Percentiles rank a stretch among this genome's conserved stretches.
These are phyloP conservation scores for Cadophora luteo-olivacea DNA, from an alignment of 2,329 filamentous ascomycete genomes.

Conservation along the genomic window DNA sequence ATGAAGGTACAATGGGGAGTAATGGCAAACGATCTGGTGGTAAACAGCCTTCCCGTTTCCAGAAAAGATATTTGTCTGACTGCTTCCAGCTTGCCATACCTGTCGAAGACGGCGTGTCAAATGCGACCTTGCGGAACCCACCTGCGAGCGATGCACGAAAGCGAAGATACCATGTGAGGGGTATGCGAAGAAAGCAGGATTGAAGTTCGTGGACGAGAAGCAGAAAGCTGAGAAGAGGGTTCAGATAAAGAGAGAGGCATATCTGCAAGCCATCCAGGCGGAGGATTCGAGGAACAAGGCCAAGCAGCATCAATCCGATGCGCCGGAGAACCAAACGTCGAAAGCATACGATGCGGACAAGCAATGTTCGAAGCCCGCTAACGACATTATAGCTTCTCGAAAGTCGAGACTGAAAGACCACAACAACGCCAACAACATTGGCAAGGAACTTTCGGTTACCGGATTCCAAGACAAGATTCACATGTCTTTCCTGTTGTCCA, in stretches of 20 bases:
- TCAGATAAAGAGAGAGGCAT: slow-evolving; percentile 30
- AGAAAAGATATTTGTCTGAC: background rate
- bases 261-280: slow-evolving; percentile 30
- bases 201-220: slow-evolving; percentile 35
- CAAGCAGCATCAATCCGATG: background rate
- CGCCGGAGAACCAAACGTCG: background rate
- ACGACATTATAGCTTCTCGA: background rate
- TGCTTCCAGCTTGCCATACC: slow-evolving; percentile 27
- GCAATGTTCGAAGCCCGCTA: background rate
- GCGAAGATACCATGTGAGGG: slow-evolving; percentile 29
- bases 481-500: slow-evolving; percentile 26
- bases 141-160: slow-evolving; percentile 26
- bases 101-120: slow-evolving; percentile 29
- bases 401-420: background rate
- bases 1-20: slow-evolving; percentile 1
- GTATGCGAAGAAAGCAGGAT: slow-evolving; percentile 23
- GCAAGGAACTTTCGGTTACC: background rate
- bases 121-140: slow-evolving; percentile 27
- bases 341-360: background rate
- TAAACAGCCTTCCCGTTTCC: background rate
- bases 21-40: slow-evolving; percentile 8
- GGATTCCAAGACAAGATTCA: slow-evolving; percentile 18
- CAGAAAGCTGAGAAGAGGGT: slow-evolving; percentile 30
- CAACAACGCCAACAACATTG: no score
- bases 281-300: slow-evolving; percentile 16